phyloP scores from a whole-genome alignment of 768 basidiomycete species.

The Amanita fuliginea region DNA sequence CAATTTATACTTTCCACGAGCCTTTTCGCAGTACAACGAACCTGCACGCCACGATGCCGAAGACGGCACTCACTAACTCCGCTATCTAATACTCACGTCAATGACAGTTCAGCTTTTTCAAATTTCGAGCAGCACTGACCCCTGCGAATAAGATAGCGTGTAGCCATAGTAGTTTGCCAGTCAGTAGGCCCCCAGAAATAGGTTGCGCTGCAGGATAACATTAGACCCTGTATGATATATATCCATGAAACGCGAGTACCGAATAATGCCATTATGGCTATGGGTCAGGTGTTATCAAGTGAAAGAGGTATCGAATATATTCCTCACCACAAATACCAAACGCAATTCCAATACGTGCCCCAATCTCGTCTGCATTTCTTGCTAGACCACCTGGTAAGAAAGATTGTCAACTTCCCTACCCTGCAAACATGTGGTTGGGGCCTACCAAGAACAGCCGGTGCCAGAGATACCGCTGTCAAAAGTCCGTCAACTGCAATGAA shows the following conservation, averaged over 20 bases:
- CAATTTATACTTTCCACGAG: background rate
- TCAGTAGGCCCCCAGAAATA: conserved; percentile 40
- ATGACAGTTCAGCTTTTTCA: background rate
- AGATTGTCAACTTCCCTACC: background rate
- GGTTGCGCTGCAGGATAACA: conserved; percentile 24
- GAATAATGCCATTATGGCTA: conserved; percentile 19
- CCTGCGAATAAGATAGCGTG: conserved; percentile 8
- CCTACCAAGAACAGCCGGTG: conserved; percentile 20
- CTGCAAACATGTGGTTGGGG: background rate
- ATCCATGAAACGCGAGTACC: conserved; percentile 17
- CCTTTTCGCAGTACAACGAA: background rate
- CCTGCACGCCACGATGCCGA: background rate
- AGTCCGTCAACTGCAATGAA: conserved; percentile 3
- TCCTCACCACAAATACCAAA: conserved; percentile 30
- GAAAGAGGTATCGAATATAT: background rate
- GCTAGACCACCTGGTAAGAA: conserved; percentile 20
- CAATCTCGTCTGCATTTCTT: conserved; percentile 30
- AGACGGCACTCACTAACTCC: background rate
- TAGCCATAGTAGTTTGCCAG: conserved; percentile 31
- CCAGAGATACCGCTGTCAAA: conserved; percentile 15
- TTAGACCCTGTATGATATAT: background rate
- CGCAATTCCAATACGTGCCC: conserved; percentile 34
- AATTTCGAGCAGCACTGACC: background rate
- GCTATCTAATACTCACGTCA: background rate
- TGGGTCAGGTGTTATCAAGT: background rate